phyloP scores from a whole-genome alignment of 768 basidiomycete genomes.

The Megacollybia marginata region DNA sequence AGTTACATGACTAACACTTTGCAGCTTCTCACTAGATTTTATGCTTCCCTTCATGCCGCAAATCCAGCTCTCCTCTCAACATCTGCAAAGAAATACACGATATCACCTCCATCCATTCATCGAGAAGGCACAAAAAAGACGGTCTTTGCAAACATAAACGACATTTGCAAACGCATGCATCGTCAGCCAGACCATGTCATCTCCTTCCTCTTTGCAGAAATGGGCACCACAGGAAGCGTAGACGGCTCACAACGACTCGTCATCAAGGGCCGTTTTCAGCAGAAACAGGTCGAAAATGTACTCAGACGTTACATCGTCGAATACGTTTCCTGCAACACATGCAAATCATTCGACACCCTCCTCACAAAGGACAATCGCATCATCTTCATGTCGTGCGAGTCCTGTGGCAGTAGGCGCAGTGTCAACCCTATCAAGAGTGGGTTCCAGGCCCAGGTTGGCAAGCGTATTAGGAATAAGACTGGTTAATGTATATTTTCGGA shows the following conservation, averaged over 20 bases:
- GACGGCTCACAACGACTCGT: constrained; percentile 89
- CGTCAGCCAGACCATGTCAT: constrained; percentile 96
- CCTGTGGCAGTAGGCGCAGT: constrained; percentile 83
- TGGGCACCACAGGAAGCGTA: constrained; percentile 96
- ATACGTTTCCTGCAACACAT: constrained; percentile 99
- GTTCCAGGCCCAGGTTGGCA: constrained; percentile 94
- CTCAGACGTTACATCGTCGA: constrained; percentile 95
- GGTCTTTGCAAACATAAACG: constrained; percentile 92
- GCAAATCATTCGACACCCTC: constrained; percentile 97
- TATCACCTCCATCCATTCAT: constrained; percentile 90
- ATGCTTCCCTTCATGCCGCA: constrained; percentile 82
- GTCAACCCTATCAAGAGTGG: constrained; percentile 98
- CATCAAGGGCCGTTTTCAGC: constrained; percentile 97
- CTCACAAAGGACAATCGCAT: constrained; percentile 97
- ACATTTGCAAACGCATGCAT: constrained; percentile 99
- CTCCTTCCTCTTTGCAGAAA: constrained; percentile 92
- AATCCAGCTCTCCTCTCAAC: constrained; percentile 84
- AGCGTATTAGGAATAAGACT: constrained; percentile 77
- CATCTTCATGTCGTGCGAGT: constrained; percentile 95
- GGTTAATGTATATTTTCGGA: constrained; percentile 27
- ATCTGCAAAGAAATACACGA: constrained; percentile 90
- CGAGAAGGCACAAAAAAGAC: constrained; percentile 97
- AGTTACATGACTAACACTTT: constrained; percentile 1
- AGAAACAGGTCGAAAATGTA: constrained; percentile 97
- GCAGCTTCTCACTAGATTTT: constrained; percentile 93